These are phyloP conservation scores for Triangularia verruculosa DNA, from an alignment of 2,329 filamentous ascomycete genomes.

Conservation along the genomic window DNA sequence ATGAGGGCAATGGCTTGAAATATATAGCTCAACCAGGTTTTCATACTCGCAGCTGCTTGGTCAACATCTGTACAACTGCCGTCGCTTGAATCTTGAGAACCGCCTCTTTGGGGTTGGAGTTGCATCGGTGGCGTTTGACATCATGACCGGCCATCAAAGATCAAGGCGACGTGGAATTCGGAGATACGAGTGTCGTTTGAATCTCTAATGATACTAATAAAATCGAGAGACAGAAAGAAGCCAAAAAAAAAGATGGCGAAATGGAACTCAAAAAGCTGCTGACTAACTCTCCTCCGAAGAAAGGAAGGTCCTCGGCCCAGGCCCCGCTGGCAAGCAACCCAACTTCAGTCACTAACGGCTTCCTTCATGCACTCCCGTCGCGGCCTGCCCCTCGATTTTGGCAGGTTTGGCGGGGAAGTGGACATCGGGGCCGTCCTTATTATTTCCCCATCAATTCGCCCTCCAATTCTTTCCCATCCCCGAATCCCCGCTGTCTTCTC, in stretches of 20 bases:
- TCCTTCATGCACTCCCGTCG: conserved; percentile 1
- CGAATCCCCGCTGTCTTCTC: conserved; percentile 6
- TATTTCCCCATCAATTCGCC: conserved; percentile 11
- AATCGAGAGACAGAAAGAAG: background rate
- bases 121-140: background rate
- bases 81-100: background rate
- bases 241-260: background rate
- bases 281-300: background rate
- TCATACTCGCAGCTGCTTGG: background rate
- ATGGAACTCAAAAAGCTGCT: background rate
- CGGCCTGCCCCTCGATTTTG: conserved; percentile 4
- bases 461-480: conserved; percentile 11
- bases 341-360: background rate
- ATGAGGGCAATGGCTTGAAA: background rate
- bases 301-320: background rate
- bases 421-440: conserved; percentile 15
- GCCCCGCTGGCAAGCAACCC: background rate
- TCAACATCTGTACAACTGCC: background rate
- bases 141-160: background rate
- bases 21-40: background rate
- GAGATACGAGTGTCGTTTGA: background rate
- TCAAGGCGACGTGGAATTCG: background rate
- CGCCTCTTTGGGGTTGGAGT: background rate
- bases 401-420: conserved; percentile 10
- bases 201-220: background rate